These are phyloP conservation scores for Alternaria alternata DNA, from an alignment of 2,329 filamentous ascomycete genomes.

Conservation along the genomic window DNA sequence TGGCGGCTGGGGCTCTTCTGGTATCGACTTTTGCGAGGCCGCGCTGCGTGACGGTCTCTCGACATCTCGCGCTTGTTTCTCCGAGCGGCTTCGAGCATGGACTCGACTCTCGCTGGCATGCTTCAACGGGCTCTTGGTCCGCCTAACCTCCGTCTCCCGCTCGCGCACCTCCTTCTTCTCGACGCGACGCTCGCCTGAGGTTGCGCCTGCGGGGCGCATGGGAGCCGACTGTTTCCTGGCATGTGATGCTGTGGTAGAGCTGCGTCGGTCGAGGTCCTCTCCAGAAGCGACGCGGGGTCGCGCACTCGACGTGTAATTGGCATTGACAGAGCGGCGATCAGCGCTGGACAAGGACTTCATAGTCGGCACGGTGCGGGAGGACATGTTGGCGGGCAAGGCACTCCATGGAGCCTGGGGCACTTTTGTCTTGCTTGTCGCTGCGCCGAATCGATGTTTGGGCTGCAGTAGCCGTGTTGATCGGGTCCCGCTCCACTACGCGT, in stretches of 20 bases:
- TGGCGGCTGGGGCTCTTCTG: constrained; percentile 48
- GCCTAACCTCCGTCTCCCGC: constrained; percentile 44
- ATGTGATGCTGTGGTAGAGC: constrained; percentile 36
- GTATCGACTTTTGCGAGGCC: constrained; percentile 30
- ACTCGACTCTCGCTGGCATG: constrained; percentile 43
- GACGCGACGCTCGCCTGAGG: constrained; percentile 41
- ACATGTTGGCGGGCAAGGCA: constrained; percentile 37
- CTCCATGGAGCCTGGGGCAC: constrained; percentile 36
- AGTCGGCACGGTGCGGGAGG: constrained; percentile 42
- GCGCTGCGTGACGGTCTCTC: constrained; percentile 35
- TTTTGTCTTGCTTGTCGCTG: constrained; percentile 30
- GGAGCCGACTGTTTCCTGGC: constrained; percentile 38
- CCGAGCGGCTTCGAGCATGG: constrained; percentile 43
- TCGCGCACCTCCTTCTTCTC: constrained; percentile 49
- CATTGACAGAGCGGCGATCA: constrained; percentile 45
- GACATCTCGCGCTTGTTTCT: constrained; percentile 39
- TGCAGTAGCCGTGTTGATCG: constrained; percentile 29
- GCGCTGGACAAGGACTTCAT: constrained; percentile 40
- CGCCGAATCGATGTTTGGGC: constrained; percentile 25
- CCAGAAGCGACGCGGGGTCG: constrained; percentile 50
- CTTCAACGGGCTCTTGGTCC: constrained; percentile 50
- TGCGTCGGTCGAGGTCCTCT: constrained; percentile 43
- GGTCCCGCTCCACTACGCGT: constrained; percentile 24
- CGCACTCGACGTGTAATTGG: constrained; percentile 42
- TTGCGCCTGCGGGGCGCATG: constrained; percentile 24